These are phyloP conservation scores for Neolentinus lepideus DNA, from an alignment of 1,284 basidiomycete genomes.

Conservation along the genomic window DNA sequence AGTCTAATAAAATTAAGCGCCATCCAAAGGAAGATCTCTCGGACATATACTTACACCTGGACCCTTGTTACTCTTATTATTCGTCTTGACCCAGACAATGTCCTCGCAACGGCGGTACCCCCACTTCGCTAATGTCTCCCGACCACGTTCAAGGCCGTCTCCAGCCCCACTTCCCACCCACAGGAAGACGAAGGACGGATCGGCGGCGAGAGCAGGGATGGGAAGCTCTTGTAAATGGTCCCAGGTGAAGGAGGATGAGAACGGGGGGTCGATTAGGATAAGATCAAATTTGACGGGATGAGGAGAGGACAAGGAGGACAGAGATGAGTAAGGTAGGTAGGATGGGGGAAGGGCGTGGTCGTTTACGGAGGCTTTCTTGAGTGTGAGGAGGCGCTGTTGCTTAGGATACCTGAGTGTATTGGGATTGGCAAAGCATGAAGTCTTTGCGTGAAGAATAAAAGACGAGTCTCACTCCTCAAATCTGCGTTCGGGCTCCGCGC, in stretches of 20 bases:
- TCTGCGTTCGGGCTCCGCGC: slow-evolving; percentile 76
- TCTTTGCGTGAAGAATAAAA: neutral
- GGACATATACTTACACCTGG: slow-evolving; percentile 52
- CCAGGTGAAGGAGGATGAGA: slow-evolving; percentile 80
- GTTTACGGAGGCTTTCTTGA: slow-evolving; percentile 72
- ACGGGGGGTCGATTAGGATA: slow-evolving; percentile 89
- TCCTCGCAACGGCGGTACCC: slow-evolving; percentile 96
- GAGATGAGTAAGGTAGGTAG: slow-evolving; percentile 57
- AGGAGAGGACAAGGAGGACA: slow-evolving; percentile 19
- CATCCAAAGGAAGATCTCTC: neutral
- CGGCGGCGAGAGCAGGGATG: slow-evolving; percentile 79
- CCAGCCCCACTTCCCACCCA: slow-evolving; percentile 94
- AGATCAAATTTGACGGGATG: slow-evolving; percentile 73
- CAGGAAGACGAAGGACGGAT: slow-evolving; percentile 90
- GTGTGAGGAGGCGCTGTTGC: slow-evolving; percentile 70
- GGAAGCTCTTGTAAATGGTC: slow-evolving; percentile 77
- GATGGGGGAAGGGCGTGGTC: slow-evolving; percentile 55
- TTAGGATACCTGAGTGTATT: slow-evolving; percentile 72
- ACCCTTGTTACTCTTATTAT: slow-evolving; percentile 59
- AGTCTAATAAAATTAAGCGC: slow-evolving; percentile 35
- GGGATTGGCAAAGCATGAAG: neutral
- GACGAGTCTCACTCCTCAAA: slow-evolving; percentile 82
- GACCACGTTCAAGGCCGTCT: slow-evolving; percentile 87
- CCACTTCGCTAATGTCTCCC: slow-evolving; percentile 90
- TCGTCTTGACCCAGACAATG: slow-evolving; percentile 96